Percentiles rank a stretch among this genome's conserved stretches.
These are phyloP conservation scores for Phylloporus arenicola DNA, from an alignment of 768 basidiomycete genomes.

Conservation along the genomic window DNA sequence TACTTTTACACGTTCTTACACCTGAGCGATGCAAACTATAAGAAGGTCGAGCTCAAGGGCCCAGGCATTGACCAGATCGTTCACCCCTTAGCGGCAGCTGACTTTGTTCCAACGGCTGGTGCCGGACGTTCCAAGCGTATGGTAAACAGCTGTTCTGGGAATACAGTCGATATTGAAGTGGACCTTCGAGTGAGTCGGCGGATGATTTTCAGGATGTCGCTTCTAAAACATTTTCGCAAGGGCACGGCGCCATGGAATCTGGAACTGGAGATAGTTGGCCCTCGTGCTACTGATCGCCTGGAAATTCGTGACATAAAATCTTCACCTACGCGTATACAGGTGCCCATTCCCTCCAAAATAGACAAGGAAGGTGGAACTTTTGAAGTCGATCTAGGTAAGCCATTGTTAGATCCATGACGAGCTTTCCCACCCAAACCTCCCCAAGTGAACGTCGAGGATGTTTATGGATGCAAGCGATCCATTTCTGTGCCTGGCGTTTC, in stretches of 20 bases:
- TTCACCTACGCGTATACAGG: conserved; percentile 48
- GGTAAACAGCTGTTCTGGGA: conserved; percentile 77
- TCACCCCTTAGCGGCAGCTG: conserved; percentile 80
- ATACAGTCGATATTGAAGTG: conserved; percentile 68
- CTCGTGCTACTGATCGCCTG: conserved; percentile 57
- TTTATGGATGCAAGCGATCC: conserved; percentile 76
- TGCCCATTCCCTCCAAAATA: conserved; percentile 65
- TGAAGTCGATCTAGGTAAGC: conserved; percentile 71
- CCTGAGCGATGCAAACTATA: conserved; percentile 82
- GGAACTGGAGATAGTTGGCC: conserved; percentile 75
- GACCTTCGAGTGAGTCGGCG: conserved; percentile 60
- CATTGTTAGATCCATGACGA: background rate
- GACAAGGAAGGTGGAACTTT: conserved; percentile 68
- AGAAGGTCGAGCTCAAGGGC: conserved; percentile 64
- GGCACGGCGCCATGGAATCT: conserved; percentile 90
- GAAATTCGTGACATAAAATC: conserved; percentile 51
- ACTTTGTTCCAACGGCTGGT: conserved; percentile 46
- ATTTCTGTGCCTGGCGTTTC: conserved; percentile 72
- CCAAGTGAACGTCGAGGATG: conserved; percentile 79
- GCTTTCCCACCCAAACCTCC: conserved; percentile 1
- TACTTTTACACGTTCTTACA: conserved; percentile 79
- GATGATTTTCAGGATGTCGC: background rate
- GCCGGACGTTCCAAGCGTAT: conserved; percentile 45
- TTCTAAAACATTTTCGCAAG: conserved; percentile 32
- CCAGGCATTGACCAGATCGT: conserved; percentile 83